A percentile compares a stretch with the other conserved stretches of the same genome.
These are phyloP conservation scores for Cucumis hystrix DNA, from an alignment of 306 rosid species.

Conservation along the genomic window DNA sequence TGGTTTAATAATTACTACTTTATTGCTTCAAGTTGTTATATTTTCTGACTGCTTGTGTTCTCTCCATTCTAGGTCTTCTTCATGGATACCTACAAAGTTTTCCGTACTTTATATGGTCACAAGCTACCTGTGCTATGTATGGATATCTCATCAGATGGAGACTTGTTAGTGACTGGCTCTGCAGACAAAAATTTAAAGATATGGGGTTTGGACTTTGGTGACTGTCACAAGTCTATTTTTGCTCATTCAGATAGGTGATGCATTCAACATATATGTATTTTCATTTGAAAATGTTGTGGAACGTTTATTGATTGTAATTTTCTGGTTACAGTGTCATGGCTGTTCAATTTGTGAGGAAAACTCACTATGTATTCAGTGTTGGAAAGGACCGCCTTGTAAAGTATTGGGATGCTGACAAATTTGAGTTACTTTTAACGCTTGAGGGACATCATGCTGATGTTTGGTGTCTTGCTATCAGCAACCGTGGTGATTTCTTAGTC, in stretches of 20 bases:
- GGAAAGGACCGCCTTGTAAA: slow-evolving; percentile 77
- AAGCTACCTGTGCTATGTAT: slow-evolving; percentile 87
- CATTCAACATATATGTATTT: background rate
- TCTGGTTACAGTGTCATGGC: slow-evolving; percentile 60
- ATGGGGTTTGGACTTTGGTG: slow-evolving; percentile 98
- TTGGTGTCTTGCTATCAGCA: slow-evolving; percentile 84
- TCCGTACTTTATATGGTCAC: slow-evolving; percentile 83
- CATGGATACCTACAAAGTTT: slow-evolving; percentile 60
- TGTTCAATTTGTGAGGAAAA: slow-evolving; percentile 66
- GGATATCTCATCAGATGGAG: slow-evolving; percentile 96
- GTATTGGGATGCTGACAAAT: slow-evolving; percentile 98
- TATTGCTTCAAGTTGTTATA: slow-evolving; percentile 1
- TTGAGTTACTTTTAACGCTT: slow-evolving; percentile 78
- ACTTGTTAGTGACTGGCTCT: slow-evolving; percentile 83
- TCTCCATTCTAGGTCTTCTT: slow-evolving; percentile 50
- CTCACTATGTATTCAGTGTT: slow-evolving; percentile 81
- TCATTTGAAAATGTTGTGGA: background rate
- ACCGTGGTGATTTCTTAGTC: slow-evolving; percentile 78
- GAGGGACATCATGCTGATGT: slow-evolving; percentile 95
- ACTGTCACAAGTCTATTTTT: slow-evolving; percentile 85
- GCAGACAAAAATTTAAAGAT: slow-evolving; percentile 91
- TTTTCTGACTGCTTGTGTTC: slow-evolving; percentile 13
- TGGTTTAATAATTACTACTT: background rate
- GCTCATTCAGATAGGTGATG: slow-evolving; percentile 86
- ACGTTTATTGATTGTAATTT: slow-evolving; percentile 6